These are phyloP conservation scores for Ascochyta koolunga DNA, from an alignment of 2,329 filamentous ascomycete genomes.

Conservation along the genomic window DNA sequence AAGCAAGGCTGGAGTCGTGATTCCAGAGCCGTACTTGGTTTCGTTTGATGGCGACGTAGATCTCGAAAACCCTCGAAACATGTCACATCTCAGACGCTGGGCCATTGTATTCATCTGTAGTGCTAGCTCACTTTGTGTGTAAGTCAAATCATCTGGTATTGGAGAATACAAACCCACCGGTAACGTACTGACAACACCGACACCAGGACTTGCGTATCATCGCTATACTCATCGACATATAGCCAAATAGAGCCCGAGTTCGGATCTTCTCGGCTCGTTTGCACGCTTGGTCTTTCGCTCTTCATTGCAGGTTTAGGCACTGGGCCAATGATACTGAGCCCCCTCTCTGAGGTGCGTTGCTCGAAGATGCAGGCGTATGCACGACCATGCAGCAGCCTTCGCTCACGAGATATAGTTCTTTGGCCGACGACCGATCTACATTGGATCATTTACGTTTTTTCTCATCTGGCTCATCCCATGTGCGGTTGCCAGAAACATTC, in stretches of 20 bases:
- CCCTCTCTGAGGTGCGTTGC: constrained; percentile 56
- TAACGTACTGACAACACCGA: constrained; percentile 9
- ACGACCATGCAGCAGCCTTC: neutral
- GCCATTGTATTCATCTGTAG: constrained; percentile 76
- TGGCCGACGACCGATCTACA: constrained; percentile 80
- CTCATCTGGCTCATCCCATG: constrained; percentile 81
- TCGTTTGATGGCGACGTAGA: constrained; percentile 77
- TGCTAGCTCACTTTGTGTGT: constrained; percentile 80
- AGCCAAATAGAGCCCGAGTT: constrained; percentile 77
- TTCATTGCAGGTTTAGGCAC: constrained; percentile 78
- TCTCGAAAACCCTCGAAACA: constrained; percentile 74
- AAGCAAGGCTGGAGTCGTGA: constrained; percentile 24
- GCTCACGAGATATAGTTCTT: constrained; percentile 65
- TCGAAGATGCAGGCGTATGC: constrained; percentile 9
- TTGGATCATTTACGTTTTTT: constrained; percentile 75
- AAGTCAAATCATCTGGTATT: constrained; percentile 52
- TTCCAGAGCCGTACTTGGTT: constrained; percentile 65
- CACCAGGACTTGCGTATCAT: constrained; percentile 77
- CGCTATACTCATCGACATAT: constrained; percentile 89
- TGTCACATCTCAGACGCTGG: constrained; percentile 75
- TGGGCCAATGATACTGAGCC: constrained; percentile 63
- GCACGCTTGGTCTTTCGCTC: constrained; percentile 78
- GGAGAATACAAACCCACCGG: neutral
- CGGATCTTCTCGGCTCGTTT: constrained; percentile 70
- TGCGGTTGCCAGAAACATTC: constrained; percentile 80